A percentile compares a stretch with the other conserved stretches of the same genome.
These are phyloP conservation scores for Polygonum maritimum DNA, from an alignment of 148 eudicot species.

Conservation along the genomic window DNA sequence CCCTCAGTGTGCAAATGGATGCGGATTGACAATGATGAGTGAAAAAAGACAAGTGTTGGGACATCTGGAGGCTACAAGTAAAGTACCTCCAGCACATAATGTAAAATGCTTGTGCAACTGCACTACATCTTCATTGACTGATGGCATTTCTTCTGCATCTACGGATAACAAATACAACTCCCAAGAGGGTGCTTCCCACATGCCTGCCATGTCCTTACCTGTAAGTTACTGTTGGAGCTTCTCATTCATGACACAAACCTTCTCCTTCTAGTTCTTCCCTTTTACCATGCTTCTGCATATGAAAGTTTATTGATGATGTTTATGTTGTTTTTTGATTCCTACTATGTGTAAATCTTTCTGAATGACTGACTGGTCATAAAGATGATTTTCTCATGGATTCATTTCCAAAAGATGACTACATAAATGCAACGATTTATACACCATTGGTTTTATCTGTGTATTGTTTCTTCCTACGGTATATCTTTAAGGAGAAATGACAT, in stretches of 20 bases:
- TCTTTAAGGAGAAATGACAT: neutral
- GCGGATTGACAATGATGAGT: constrained; percentile 5
- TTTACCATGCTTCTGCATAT: neutral
- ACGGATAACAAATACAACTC: constrained; percentile 11
- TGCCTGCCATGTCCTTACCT: constrained; percentile 40
- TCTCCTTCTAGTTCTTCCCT: neutral
- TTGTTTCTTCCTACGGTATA: neutral
- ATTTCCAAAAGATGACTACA: neutral
- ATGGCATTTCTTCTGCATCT: constrained; percentile 9
- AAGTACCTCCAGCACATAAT: constrained; percentile 16
- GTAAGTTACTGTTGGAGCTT: constrained; percentile 21
- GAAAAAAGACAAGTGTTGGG: constrained; percentile 22
- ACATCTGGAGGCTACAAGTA: constrained; percentile 2
- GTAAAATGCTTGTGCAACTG: constrained; percentile 30
- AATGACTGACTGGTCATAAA: neutral
- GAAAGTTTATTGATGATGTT: neutral
- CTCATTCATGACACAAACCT: constrained; percentile 16
- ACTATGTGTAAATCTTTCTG: neutral
- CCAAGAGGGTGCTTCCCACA: constrained; percentile 16
- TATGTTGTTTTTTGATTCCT: neutral
- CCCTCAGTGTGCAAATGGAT: neutral
- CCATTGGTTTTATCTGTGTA: neutral
- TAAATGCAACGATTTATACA: neutral
- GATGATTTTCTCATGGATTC: neutral
- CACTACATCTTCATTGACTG: constrained; percentile 29